Conservation (phyloP, 345 rosid genomes). For the Pugionium cornutum region DNA sequence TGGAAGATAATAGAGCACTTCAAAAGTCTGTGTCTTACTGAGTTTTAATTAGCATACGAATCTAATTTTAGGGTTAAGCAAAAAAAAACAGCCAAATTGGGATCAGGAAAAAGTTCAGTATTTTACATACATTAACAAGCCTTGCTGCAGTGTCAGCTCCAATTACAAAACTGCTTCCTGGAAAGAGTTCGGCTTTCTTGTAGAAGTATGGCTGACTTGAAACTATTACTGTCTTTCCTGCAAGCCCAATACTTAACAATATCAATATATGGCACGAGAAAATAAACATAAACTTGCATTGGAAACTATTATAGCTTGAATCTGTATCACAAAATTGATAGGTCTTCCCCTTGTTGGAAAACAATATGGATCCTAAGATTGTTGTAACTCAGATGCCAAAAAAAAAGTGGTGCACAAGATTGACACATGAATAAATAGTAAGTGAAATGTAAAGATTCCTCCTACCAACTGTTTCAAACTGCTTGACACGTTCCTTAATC, state of each 20-base stretch:
- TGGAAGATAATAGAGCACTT: constrained; percentile 13
- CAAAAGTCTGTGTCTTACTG: constrained; percentile 14
- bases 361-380: constrained; percentile 4
- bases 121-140: constrained; percentile 67
- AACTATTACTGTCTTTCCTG: constrained; percentile 84
- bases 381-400: constrained; percentile 13
- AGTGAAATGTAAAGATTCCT: constrained; percentile 17
- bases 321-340: constrained; percentile 5
- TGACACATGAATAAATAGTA: constrained; percentile 3
- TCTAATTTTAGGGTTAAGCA: not conserved
- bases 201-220: constrained; percentile 95
- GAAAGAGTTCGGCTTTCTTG: constrained; percentile 92
- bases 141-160: constrained; percentile 93
- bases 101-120: not conserved
- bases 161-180: constrained; percentile 90
- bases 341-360: constrained; percentile 3
- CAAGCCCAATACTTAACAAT: constrained; percentile 38
- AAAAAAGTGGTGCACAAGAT: constrained; percentile 1
- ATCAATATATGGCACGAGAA: constrained; percentile 16
- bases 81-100: not conserved
- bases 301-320: constrained; percentile 23
- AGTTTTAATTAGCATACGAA: constrained; percentile 6
- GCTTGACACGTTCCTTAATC: constrained; percentile 75
- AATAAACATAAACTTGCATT: not conserved
- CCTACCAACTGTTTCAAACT: constrained; percentile 78